Evolutionary conservation across 2,329 filamentous ascomycete genomes (phyloP), one percentile per base, ranked within the genome.

Genomic region (Paracorniculantispora psalliotae): DNA sequence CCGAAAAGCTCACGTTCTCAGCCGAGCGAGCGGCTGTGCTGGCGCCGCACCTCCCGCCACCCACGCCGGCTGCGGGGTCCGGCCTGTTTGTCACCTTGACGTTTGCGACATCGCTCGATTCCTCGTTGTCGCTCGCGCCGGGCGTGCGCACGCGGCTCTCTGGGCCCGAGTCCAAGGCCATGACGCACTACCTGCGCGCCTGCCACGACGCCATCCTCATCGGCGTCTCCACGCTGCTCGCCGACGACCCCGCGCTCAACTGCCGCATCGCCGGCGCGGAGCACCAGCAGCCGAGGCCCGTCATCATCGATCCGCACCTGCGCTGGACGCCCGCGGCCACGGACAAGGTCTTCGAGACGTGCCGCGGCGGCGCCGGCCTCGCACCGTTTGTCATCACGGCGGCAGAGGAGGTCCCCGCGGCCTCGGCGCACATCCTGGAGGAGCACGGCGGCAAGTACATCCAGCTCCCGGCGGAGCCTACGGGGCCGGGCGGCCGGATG

Each of bases 151-250:
- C 93, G 2, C 79, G 83, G 0, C 82, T 97, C 15, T 97, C 93
- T 1, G 92, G 92, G 3, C 83, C 88, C 0, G 80, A 87, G 63
- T 91, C 91, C 39, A 96, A 96, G 73, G 83, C 90, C 56, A 96
- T 97, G 91, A 97, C 93, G 0, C 93, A 97, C 73, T 91, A 89
- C 70, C 82, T 97, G 28, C 90, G 93, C 67, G 87, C 87, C 13
- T 83, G 81, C 17, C 92, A 97, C 74, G 85, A 90, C 63, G 91
- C 90, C 41, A 96, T 97, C 65, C 80, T 96, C 25, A 79, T 97
- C 33, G 93, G 93, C 23, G 90, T 88, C 4, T 89, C 89, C 2
- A 97, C 93, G 1, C 90, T 91, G 8, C 77, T 91, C 26, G 88
- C 90, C 21, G 93, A 97, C 71, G 84, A 96, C 68, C 93, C 93